Percentiles rank a stretch among this genome's conserved stretches.
phyloP scores from a whole-genome alignment of 495 filamentous ascomycete genomes.

The Xylaria flabelliformis region DNA sequence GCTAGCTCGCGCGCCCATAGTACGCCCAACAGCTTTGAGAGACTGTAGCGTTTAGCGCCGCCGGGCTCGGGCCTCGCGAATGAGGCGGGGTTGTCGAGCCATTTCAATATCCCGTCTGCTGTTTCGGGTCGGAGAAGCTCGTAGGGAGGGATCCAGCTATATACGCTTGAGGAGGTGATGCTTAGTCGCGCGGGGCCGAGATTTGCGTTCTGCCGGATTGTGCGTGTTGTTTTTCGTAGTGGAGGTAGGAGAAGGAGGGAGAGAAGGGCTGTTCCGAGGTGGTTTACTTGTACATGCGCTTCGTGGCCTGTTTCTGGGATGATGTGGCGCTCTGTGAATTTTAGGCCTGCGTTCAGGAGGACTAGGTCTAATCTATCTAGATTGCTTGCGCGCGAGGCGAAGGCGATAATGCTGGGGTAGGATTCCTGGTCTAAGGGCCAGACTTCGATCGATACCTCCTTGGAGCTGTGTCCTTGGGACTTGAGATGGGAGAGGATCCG shows the following conservation, averaged over 20 bases:
- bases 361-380: slow-evolving; percentile 51
- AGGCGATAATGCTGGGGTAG: slow-evolving; percentile 47
- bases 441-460: slow-evolving; percentile 49
- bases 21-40: slow-evolving; percentile 60
- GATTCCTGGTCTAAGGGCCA: slow-evolving; percentile 60
- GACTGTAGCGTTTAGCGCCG: slow-evolving; percentile 45
- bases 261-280: slow-evolving; percentile 36
- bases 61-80: slow-evolving; percentile 36
- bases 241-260: slow-evolving; percentile 32
- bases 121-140: slow-evolving; percentile 42
- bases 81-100: slow-evolving; percentile 51
- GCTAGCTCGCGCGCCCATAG: slow-evolving; percentile 56
- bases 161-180: slow-evolving; percentile 49
- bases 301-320: slow-evolving; percentile 49
- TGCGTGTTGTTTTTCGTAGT: slow-evolving; percentile 44
- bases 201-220: slow-evolving; percentile 8
- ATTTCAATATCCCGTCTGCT: slow-evolving; percentile 44
- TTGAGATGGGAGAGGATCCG: slow-evolving; percentile 42
- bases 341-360: slow-evolving; percentile 56
- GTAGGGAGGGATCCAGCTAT: slow-evolving; percentile 39
- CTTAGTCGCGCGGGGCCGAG: slow-evolving; percentile 45
- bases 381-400: slow-evolving; percentile 43
- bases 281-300: slow-evolving; percentile 53
- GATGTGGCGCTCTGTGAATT: slow-evolving; percentile 32
- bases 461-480: not conserved